Evolutionary conservation across 805 yeast genomes (phyloP).

Genomic region (Metschnikowia corniflorae): DNA sequence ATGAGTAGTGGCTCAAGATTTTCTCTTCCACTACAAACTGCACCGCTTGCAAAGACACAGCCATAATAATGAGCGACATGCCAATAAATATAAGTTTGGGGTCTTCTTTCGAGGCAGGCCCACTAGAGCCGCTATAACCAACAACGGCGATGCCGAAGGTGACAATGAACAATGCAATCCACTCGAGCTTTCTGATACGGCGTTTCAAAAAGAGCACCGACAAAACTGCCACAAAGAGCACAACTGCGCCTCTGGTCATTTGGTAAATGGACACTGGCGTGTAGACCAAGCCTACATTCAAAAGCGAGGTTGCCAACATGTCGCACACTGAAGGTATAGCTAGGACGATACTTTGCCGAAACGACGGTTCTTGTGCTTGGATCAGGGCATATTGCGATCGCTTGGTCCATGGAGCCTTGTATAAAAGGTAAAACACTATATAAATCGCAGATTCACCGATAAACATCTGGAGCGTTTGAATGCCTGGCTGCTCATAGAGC

Average conservation of each 20-base stretch:
- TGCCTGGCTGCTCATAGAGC: constrained; percentile 70
- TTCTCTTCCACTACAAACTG: constrained; percentile 80
- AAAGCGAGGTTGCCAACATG: constrained; percentile 65
- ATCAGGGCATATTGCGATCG: constrained; percentile 11
- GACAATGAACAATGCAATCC: constrained; percentile 65
- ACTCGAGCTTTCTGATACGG: constrained; percentile 56
- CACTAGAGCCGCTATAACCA: constrained; percentile 61
- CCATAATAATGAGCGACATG: constrained; percentile 53
- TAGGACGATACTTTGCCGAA: constrained; percentile 17
- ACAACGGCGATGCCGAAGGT: constrained; percentile 68
- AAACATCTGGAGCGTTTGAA: constrained; percentile 81
- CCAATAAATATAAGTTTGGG: constrained; percentile 47
- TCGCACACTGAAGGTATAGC: constrained; percentile 71
- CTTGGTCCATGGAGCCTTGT: constrained; percentile 18
- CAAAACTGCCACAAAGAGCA: constrained; percentile 70
- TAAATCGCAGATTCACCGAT: constrained; percentile 61
- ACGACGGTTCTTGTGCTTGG: constrained; percentile 9
- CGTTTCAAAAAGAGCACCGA: constrained; percentile 60
- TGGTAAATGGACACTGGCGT: constrained; percentile 80
- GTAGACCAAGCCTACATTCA: constrained; percentile 70
- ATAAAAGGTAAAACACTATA: constrained; percentile 34
- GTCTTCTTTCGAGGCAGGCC: constrained; percentile 16
- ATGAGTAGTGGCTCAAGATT: constrained; percentile 48
- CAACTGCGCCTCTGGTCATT: constrained; percentile 80
- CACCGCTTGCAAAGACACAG: constrained; percentile 65